phyloP scores from a whole-genome alignment of 805 yeast species.

The Alloascoidea africana region DNA sequence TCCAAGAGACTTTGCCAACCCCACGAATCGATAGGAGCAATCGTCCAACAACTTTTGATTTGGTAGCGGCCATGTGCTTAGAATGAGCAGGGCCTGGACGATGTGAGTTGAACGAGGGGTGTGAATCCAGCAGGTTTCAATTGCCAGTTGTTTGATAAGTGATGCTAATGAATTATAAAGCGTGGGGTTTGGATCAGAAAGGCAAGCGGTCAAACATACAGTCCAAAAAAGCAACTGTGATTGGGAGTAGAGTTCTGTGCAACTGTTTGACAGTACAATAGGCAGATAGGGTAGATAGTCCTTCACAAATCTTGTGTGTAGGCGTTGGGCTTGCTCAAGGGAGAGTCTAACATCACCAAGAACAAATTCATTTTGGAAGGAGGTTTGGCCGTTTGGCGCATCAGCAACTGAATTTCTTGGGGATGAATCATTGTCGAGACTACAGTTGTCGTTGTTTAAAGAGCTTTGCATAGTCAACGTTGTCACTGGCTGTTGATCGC shows the following conservation, averaged over 20 bases:
- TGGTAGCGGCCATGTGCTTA: constrained; percentile 86
- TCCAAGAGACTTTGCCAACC: constrained; percentile 71
- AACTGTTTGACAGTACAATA: constrained; percentile 52
- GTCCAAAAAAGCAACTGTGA: constrained; percentile 86
- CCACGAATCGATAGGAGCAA: constrained; percentile 78
- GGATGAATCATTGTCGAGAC: constrained; percentile 20
- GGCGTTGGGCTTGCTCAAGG: constrained; percentile 47
- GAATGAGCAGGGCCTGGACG: constrained; percentile 74
- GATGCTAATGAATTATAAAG: constrained; percentile 63
- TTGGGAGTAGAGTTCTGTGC: constrained; percentile 66
- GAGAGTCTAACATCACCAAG: constrained; percentile 65
- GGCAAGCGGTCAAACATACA: constrained; percentile 71
- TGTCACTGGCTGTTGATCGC: constrained; percentile 2
- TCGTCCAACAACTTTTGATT: constrained; percentile 87
- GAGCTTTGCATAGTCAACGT: background rate
- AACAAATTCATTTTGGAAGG: too few relatives aligned
- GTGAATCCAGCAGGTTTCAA: constrained; percentile 83
- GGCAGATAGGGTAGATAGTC: constrained; percentile 69
- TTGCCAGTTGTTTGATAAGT: constrained; percentile 71
- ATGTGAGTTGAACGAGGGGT: constrained; percentile 92
- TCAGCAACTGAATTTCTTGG: background rate
- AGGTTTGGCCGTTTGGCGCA: too few relatives aligned
- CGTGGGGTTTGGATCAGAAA: constrained; percentile 78
- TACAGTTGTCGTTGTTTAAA: constrained; percentile 2
- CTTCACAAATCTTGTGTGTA: constrained; percentile 54